Evolutionary conservation across 108 stramenopile genomes (phyloP), one percentile per base, ranked within the genome.

Genomic region (Nannochloropsis salina): DNA sequence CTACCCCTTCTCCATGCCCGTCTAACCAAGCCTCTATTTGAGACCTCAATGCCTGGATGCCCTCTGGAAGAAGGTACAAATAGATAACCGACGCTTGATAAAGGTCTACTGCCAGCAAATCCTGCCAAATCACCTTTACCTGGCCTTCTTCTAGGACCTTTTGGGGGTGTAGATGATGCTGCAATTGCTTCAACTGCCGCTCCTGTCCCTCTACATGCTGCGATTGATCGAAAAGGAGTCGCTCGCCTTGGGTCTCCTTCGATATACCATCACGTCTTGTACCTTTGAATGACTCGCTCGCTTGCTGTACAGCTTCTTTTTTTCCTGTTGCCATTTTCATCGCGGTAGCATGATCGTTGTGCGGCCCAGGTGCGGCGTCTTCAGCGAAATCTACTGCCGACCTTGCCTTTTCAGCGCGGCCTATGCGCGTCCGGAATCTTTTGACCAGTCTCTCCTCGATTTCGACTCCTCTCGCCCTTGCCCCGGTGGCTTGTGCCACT

Each of bases 11-110:
- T 74, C 61, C 3, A n/a, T n/a, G 15, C 6, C 61, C 61, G 20
- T 74, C 61, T 3, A 74, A 74, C 61, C 61, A 74, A 4, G 61
- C 61, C 61, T 74, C 61, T 74, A 74, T 74, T n/a, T n/a, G 61
- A 74, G 61, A n/a, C 61, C n/a, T 15, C 61, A 74, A 74, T n/a
- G 6, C 61, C 6, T n/a, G 61, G n/a, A 74, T 74, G n/a, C 61
- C 61, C 6, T 74, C 61, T n/a, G 61, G 61, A 8, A 74, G 61
- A 15, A 74, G n/a, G 6, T 74, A 74, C 61, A 74, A n/a, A 6
- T 74, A 74, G n/a, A 74, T 74, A 6, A 74, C 61, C 61, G 61
- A 74, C 61, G 61, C 61, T 2, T 74, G 20, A 15, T 2, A 15
- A 15, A 74, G n/a, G 61, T n/a, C 61, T 6, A 74, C 61, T 8